phyloP scores from a whole-genome alignment of 768 basidiomycete genomes.

The Rubroboletus satanas region DNA sequence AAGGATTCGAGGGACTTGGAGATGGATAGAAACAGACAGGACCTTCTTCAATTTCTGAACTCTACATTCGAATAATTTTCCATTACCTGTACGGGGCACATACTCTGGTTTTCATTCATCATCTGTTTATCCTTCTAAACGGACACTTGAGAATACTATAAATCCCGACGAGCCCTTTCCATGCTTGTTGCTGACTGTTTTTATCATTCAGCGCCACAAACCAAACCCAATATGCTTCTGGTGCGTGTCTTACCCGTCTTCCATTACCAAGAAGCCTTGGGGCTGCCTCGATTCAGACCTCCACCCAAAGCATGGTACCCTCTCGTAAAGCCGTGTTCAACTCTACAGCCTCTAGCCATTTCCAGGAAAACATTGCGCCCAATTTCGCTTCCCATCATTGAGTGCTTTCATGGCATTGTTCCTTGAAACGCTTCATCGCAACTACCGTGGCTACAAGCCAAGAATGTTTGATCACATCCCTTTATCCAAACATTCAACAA shows the following conservation, averaged over 20 bases:
- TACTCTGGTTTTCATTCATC: not conserved
- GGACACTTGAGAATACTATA: not conserved
- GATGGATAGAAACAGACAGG: conserved; percentile 52
- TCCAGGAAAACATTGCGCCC: not conserved
- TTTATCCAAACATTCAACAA: no score
- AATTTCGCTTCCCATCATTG: not conserved
- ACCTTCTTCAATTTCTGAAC: conserved; percentile 54
- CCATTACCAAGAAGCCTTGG: not conserved
- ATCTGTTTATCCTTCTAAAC: not conserved
- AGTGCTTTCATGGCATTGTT: no score
- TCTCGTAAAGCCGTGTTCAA: not conserved
- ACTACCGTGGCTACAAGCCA: not conserved
- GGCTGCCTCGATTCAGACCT: not conserved
- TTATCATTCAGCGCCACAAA: not conserved
- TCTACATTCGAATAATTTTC: conserved; percentile 37
- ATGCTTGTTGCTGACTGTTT: not conserved
- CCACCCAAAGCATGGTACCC: no score
- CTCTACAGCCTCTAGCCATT: no score
- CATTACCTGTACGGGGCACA: not conserved
- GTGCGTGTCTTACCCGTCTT: not conserved
- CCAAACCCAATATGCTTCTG: not conserved
- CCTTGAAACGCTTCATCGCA: no score
- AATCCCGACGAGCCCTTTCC: not conserved
- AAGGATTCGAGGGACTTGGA: conserved; percentile 55
- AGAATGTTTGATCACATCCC: no score